Conservation (phyloP, 2,329 filamentous ascomycete species). For the Paraconiothyrium brasiliense region DNA sequence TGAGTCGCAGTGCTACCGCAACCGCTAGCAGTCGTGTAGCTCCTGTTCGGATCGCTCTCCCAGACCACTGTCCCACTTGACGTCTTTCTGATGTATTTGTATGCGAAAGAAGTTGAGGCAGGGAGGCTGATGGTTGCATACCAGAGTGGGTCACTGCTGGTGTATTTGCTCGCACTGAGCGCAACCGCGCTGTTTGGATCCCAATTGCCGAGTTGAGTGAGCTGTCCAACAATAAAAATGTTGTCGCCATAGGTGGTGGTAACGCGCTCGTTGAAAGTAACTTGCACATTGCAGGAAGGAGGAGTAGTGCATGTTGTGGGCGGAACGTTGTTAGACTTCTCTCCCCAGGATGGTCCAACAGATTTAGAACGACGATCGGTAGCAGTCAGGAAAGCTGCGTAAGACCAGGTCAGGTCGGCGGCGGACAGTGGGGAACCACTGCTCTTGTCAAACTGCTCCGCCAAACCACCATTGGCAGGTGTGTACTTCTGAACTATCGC, state of each 20-base stretch:
- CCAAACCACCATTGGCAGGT: constrained; percentile 68
- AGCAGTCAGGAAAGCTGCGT: constrained; percentile 66
- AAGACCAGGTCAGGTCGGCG: constrained; percentile 76
- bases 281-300: constrained; percentile 36
- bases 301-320: constrained; percentile 19
- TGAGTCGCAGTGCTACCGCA: constrained; percentile 6
- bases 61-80: constrained; percentile 56
- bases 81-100: constrained; percentile 58
- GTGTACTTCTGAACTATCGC: constrained; percentile 61
- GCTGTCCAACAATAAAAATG: constrained; percentile 56
- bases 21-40: constrained; percentile 18
- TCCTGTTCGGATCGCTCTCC: constrained; percentile 56
- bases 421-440: constrained; percentile 66
- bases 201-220: constrained; percentile 56
- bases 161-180: constrained; percentile 55
- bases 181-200: constrained; percentile 49
- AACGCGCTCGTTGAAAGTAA: constrained; percentile 60
- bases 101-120: constrained; percentile 53
- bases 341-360: neutral
- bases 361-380: constrained; percentile 27
- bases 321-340: constrained; percentile 42
- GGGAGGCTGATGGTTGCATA: constrained; percentile 50
- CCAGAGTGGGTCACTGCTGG: constrained; percentile 57
- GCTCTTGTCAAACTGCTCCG: constrained; percentile 71
- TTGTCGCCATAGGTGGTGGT: constrained; percentile 60